Conservation (phyloP, 805 yeast genomes). For the Lipomyces sp. region DNA sequence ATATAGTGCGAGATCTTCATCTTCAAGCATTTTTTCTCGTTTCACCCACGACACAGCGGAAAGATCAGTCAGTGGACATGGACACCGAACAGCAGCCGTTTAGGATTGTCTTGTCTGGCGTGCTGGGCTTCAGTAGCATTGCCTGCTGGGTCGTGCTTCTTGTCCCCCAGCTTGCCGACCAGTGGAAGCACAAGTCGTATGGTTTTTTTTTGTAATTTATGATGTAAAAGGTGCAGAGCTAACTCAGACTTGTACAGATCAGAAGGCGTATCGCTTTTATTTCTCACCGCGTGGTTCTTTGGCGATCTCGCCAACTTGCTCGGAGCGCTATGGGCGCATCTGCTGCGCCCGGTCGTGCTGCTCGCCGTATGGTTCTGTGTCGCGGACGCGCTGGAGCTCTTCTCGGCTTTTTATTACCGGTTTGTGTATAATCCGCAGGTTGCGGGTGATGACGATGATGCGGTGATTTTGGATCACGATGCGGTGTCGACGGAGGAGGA, state of each 20-base stretch:
- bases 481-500: constrained; percentile 1
- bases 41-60: too few relatives aligned
- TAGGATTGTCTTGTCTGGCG: constrained; percentile 17
- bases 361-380: constrained; percentile 75
- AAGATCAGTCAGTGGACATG: too few relatives aligned
- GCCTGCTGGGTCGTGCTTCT: constrained; percentile 79
- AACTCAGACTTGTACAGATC: constrained; percentile 43
- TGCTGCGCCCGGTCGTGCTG: constrained; percentile 65
- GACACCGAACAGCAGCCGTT: background rate
- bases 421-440: background rate
- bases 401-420: constrained; percentile 58
- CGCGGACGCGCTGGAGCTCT: constrained; percentile 60
- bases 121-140: constrained; percentile 62
- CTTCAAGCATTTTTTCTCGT: too few relatives aligned
- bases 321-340: constrained; percentile 68
- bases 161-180: constrained; percentile 75
- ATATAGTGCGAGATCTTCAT: too few relatives aligned
- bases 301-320: constrained; percentile 67
- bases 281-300: constrained; percentile 63
- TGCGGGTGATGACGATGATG: background rate
- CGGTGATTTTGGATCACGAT: background rate
- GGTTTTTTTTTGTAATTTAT: constrained; percentile 1
- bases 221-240: background rate
- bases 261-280: constrained; percentile 70
- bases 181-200: constrained; percentile 62